Base-by-base conservation (phyloP, 257 asterid species). In the Penstemon barbatus region DNA sequence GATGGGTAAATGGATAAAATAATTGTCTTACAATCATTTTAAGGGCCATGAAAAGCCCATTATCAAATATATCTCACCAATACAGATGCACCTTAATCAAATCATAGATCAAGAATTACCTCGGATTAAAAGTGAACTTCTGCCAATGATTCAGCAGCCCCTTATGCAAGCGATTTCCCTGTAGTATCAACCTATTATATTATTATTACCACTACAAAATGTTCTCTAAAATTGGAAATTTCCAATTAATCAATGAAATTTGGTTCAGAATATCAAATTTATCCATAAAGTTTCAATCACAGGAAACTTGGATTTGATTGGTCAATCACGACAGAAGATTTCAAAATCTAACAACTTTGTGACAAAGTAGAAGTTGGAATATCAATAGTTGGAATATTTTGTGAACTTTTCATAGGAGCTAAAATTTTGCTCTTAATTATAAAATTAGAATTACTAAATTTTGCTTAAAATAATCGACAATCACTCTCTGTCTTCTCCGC, bases 151-250 rank as follows among this genome's bases (percentile, higher is more conserved):
- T 90, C 80, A 87, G 76, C 70, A 93, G 80, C 74, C 89, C 96
- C 84, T 91, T 91, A 62, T 93, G 95, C 79, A 93, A 83, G 69
- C 97, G 96, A 71, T 82, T 90, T 53, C 99, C 99, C 99, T 93
- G 81, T 19, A 75, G 61, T 65, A 64, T 41, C 73, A 48, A 72
- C 63, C 40, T 38, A 53, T 43, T 33, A 53, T 41, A 9, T 74
- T 25, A 25, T 25, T 25, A 25, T 25, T 42, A 74, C 52, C 60
- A 69, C 51, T 60, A 48, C 53, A 57, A 4, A 10, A 25, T 25
- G 33, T 25, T 25, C 33, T 25, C 33, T 25, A 25, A 25, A 25
- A 25, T 25, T 25, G 39, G 41, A 11, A 38, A 43, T 33, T 50
- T 48, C 64, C 73, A 56, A 54, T 40, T 43, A 43, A 65, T 49